phyloP scores from a whole-genome alignment of 1,284 basidiomycete genomes.

The Pholiota adiposa region DNA sequence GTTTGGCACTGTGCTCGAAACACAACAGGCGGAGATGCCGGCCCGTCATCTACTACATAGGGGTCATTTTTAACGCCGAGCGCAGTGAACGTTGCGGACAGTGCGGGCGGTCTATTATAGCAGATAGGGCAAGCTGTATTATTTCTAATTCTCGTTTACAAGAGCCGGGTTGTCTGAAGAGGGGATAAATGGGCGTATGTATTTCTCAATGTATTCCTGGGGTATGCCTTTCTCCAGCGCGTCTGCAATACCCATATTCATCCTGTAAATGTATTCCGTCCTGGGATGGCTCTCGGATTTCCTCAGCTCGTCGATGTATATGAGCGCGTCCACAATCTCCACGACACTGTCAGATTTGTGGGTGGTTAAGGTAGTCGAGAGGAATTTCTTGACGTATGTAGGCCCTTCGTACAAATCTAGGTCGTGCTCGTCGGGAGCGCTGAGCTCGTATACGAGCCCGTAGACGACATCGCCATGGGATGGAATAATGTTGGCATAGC shows the following conservation, averaged over 20 bases:
- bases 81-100: not conserved
- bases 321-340: slow-evolving; percentile 31
- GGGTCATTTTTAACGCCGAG: too few species aligned
- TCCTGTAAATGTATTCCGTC: slow-evolving; percentile 46
- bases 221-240: slow-evolving; percentile 41
- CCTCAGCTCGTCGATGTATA: slow-evolving; percentile 43
- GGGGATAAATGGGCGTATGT: slow-evolving; percentile 45
- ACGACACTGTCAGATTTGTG: slow-evolving; percentile 6
- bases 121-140: not conserved
- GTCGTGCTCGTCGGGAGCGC: slow-evolving; percentile 29
- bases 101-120: not conserved
- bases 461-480: slow-evolving; percentile 44
- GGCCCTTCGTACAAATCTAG: slow-evolving; percentile 29
- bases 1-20: slow-evolving; percentile 28
- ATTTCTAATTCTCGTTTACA: slow-evolving; percentile 4
- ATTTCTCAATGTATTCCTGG: slow-evolving; percentile 44
- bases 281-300: slow-evolving; percentile 33
- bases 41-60: not conserved
- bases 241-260: slow-evolving; percentile 47
- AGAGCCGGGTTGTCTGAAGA: slow-evolving; percentile 14
- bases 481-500: slow-evolving; percentile 47
- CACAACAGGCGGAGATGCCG: slow-evolving; percentile 3
- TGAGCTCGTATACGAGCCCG: slow-evolving; percentile 46
- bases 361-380: slow-evolving; percentile 22
- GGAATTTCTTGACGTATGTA: slow-evolving; percentile 24